Percentiles rank a stretch among this genome's conserved stretches.
These are phyloP conservation scores for Hawksworthiomyces lignivorus DNA, from an alignment of 2,329 filamentous ascomycete genomes.

Conservation along the genomic window DNA sequence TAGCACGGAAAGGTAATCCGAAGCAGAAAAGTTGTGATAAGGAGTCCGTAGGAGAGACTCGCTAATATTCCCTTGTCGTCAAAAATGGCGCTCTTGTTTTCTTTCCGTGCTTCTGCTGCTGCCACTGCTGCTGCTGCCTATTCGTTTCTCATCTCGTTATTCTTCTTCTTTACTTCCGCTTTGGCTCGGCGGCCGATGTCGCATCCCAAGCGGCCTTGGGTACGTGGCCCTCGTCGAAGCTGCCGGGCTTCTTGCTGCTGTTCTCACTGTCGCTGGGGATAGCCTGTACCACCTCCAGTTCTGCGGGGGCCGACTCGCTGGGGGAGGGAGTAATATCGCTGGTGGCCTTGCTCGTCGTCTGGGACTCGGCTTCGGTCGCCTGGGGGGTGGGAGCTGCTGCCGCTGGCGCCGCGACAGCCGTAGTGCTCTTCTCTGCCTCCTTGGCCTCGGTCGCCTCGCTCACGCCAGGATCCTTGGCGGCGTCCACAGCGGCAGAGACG, in stretches of 20 bases:
- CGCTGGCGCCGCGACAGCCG: no score
- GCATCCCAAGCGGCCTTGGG: constrained; percentile 24
- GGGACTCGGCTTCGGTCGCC: no score
- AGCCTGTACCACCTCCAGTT: neutral
- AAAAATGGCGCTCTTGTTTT: no score
- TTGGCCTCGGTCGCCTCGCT: constrained; percentile 7
- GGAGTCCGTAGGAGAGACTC: no score
- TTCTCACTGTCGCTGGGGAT: neutral
- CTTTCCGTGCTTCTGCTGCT: neutral
- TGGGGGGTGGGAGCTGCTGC: no score
- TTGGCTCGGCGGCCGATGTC: constrained; percentile 22
- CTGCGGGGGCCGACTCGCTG: neutral
- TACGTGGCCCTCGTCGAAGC: constrained; percentile 10
- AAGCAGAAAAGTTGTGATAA: no score
- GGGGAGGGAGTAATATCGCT: no score
- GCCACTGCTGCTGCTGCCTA: neutral
- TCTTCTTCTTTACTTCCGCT: constrained; percentile 10
- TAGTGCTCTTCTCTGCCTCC: neutral
- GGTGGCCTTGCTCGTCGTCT: no score
- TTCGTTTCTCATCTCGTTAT: neutral
- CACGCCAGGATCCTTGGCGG: constrained; percentile 9
- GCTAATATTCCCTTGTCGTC: no score
- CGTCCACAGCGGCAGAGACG: constrained; percentile 19
- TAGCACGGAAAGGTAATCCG: no score
- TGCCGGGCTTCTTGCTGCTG: neutral